Evolutionary conservation across 176 grass and related monocot species (phyloP), one percentile per base, ranked within the genome.

Genomic region (Hordeum marinum): DNA sequence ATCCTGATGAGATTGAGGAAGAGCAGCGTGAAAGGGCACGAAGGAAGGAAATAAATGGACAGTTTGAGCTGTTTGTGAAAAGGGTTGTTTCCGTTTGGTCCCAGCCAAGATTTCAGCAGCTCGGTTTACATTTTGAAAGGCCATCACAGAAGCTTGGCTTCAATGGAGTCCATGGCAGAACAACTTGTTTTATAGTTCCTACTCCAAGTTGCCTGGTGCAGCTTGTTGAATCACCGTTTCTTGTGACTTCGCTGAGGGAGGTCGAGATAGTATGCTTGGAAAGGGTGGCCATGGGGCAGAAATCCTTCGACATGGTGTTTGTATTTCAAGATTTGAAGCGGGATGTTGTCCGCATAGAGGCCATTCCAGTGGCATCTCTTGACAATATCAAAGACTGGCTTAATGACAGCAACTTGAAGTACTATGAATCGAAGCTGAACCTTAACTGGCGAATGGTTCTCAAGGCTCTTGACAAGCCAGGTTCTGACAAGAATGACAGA

Each of bases 211-310:
- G 95, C 75, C 80, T 93, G 85, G 95, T 95, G 9, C 91, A 98
- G 79, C 95, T 98, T 45, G 84, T 95, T 62, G 92, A 95, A 75
- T 87, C 64, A 7, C 95, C 92, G 17, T 93, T 93, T 76, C 80
- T 98, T n/a, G 95, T 98, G 68, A 93, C 93, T 43, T 90, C 85
- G 11, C 35, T 98, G 72, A 77, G 87, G 45, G 95, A 98, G 82
- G 94, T 98, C 37, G 95, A 98, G 80, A 98, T 98, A 84, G 92
- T 98, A 74, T 93, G 94, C 83, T 71, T 98, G 78, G 95, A 98
- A 72, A 91, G 95, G 67, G 95, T 98, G n/a, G 91, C 92, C 5
- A 88, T 98, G 32, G 91, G 92, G 72, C 82, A 90, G 32, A 82
- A 70, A 82, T 72, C 64, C 32, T 94, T 94, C 15, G 92, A 94